Conservation (phyloP, 2,329 filamentous ascomycete genomes). For the Talaromyces sp. region DNA sequence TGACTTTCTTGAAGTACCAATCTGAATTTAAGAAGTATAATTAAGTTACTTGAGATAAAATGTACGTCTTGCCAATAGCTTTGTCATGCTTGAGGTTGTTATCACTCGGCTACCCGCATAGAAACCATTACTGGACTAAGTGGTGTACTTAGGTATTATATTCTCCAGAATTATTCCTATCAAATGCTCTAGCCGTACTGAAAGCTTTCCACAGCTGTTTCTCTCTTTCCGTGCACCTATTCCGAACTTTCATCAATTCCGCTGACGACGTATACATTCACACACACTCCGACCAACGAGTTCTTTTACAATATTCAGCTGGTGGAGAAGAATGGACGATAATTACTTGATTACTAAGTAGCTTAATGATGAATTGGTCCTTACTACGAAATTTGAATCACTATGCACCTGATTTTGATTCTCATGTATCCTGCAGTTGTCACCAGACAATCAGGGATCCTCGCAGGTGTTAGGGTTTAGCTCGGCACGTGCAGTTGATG, state of each 20-base stretch:
- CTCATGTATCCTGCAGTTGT: too few species aligned
- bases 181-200: conserved; percentile 44
- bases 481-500: neutral
- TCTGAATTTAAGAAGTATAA: too few species aligned
- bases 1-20: too few species aligned
- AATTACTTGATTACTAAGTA: neutral
- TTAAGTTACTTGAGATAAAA: too few species aligned
- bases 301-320: neutral
- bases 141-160: too few species aligned
- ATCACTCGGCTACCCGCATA: too few species aligned
- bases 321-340: neutral
- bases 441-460: too few species aligned
- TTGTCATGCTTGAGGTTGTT: too few species aligned
- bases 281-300: conserved; percentile 21
- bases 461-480: neutral
- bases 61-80: too few species aligned
- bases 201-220: conserved; percentile 53
- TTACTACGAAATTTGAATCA: too few species aligned
- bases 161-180: conserved; percentile 20
- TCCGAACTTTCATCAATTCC: conserved; percentile 40
- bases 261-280: conserved; percentile 38
- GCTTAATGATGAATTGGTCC: neutral
- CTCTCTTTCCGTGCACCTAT: conserved; percentile 45
- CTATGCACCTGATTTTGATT: too few species aligned
- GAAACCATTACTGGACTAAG: too few species aligned